Conservation (phyloP, 192 early-diverging fungal genomes). For the Gryganskiella cystojenkinii region DNA sequence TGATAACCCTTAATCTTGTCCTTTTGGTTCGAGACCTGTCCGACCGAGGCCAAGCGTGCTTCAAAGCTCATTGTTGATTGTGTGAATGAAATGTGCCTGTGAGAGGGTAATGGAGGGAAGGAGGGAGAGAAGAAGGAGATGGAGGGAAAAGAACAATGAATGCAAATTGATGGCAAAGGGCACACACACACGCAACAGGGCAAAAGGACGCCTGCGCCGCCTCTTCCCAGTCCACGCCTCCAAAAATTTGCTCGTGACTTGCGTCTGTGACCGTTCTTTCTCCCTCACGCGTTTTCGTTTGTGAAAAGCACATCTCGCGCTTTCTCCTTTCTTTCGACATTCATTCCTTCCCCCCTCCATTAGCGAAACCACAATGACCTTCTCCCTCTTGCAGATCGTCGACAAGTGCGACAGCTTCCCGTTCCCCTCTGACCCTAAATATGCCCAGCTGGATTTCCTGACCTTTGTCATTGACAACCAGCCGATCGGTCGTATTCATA, state of each 20-base stretch:
- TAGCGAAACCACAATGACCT: neutral
- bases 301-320: no score
- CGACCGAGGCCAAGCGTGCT: conserved; percentile 25
- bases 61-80: conserved; percentile 27
- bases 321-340: no score
- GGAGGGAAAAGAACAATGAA: neutral
- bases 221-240: no score
- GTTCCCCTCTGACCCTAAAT: conserved; percentile 25
- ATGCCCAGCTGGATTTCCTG: conserved; percentile 15
- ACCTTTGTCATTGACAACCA: conserved; percentile 48
- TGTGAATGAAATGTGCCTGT: neutral
- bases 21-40: conserved; percentile 46
- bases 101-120: neutral
- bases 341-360: no score
- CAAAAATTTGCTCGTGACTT: no score
- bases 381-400: conserved; percentile 55
- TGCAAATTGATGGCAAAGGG: no score
- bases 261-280: no score
- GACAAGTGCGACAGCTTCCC: conserved; percentile 62
- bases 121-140: neutral
- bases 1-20: conserved; percentile 55
- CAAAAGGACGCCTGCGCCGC: no score
- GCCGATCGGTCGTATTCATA: conserved; percentile 56
- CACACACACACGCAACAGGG: no score
- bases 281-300: no score